A percentile compares a stretch with the other conserved stretches of the same genome.
Conservation (phyloP, 306 rosid species). For the Corylus heterophylla region DNA sequence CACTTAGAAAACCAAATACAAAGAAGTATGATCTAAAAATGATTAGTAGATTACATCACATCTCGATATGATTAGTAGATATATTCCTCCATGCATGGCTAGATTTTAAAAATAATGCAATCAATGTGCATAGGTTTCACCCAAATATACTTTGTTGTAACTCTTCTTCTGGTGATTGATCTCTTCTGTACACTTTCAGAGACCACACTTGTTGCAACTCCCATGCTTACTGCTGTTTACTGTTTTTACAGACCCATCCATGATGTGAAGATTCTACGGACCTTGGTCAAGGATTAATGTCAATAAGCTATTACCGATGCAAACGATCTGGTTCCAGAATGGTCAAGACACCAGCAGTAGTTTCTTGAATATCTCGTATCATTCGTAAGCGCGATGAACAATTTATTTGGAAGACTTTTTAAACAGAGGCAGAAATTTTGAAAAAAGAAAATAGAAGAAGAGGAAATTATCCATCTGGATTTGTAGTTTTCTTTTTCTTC, state of each 20-base stretch:
- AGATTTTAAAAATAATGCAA: background rate
- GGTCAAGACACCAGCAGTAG: constrained; percentile 11
- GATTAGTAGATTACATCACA: background rate
- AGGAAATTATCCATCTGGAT: background rate
- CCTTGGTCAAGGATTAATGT: constrained; percentile 70
- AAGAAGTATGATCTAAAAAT: no score
- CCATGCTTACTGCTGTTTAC: background rate
- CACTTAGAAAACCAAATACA: no score
- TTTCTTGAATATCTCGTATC: constrained; percentile 21
- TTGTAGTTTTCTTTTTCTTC: background rate
- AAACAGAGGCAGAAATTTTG: background rate
- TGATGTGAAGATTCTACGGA: constrained; percentile 86
- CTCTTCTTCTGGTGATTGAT: constrained; percentile 9
- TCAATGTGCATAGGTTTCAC: background rate
- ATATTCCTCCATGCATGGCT: background rate
- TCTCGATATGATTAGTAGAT: background rate
- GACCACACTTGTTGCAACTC: background rate
- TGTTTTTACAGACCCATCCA: constrained; percentile 74
- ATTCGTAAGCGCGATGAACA: background rate
- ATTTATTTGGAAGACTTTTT: background rate
- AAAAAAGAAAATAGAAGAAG: background rate
- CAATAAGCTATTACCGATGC: constrained; percentile 3
- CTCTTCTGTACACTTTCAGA: background rate
- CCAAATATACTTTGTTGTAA: background rate
- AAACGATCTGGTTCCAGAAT: background rate